Conservation (phyloP, 441 rosid genomes). For the Adansonia grandidieri region DNA sequence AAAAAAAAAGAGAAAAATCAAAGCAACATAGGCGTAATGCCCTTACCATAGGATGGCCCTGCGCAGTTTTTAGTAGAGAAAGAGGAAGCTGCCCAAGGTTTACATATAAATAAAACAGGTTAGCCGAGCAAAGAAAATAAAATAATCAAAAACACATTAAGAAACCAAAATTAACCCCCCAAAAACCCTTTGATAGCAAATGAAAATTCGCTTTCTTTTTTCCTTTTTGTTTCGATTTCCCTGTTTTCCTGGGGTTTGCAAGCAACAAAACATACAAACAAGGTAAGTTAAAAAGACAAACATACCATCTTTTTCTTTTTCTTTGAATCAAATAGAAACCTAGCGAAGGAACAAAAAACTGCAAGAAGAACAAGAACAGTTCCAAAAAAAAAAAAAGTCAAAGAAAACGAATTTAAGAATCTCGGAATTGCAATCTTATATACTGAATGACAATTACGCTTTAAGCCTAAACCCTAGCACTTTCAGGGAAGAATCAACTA, state of each 20-base stretch:
- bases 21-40: background rate
- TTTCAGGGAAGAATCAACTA: background rate
- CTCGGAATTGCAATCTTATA: background rate
- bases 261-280: conserved; percentile 1
- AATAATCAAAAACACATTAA: background rate
- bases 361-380: background rate
- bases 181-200: background rate
- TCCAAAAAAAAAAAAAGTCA: background rate
- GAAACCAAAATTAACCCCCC: background rate
- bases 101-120: background rate
- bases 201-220: background rate
- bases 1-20: too few species aligned
- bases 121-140: background rate
- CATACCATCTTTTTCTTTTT: conserved; percentile 22
- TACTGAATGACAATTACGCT: background rate
- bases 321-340: background rate
- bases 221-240: background rate
- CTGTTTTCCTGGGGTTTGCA: background rate
- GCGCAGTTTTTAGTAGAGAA: conserved; percentile 90
- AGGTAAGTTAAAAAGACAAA: background rate
- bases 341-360: conserved; percentile 11
- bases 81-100: conserved; percentile 77
- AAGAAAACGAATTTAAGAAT: background rate
- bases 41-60: conserved; percentile 95
- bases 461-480: conserved; percentile 26